Evolutionary conservation across 1,284 basidiomycete genomes (phyloP), one percentile per base, ranked within the genome.

Genomic region (Athelia sp.): DNA sequence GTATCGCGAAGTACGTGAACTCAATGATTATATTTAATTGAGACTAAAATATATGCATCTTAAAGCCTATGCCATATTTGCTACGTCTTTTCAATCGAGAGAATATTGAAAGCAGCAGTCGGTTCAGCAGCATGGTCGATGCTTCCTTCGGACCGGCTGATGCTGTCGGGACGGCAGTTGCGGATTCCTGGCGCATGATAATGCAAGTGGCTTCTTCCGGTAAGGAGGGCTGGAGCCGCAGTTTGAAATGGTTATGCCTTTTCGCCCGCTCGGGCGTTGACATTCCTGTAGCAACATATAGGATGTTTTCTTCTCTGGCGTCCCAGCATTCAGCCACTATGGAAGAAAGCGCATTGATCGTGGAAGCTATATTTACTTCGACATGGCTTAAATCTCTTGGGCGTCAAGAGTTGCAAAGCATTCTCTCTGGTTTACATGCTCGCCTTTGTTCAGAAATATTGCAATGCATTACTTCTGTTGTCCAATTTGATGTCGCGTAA

Each of bases 181-280:
- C 73, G 29, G 79, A 86, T 60, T 81, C 84, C 10, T 81, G 87
- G 74, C 66, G 71, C 32, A 66, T 78, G 4, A 65, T 87, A 4
- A 65, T 72, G 17, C 66, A 68, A 26, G 65, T 72, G 6, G 78
- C 79, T 0, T 68, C 66, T 2, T 65, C 71, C 48, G 71, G 70
- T 18, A 59, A 64, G 34, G 67, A 74, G 4, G 78, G 78, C 4
- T 67, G 84, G 34, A 63, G 67, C 17, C 72, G 71, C 24, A 76
- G 76, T 29, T 66, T 88, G 35, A 69, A 72, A 45, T 90, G 87
- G 83, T 71, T 91, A 26, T 74, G 76, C 26, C 68, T 85, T 19
- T 72, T 90, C 54, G 73, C 85, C 11, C 71, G 73, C 45, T 88
- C 87, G 2, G 87, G 84, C 0, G 77, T 89, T 14, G 81, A 85